Evolutionary conservation across 441 rosid species (phyloP).

Genomic region (Macaranga tanarius): DNA sequence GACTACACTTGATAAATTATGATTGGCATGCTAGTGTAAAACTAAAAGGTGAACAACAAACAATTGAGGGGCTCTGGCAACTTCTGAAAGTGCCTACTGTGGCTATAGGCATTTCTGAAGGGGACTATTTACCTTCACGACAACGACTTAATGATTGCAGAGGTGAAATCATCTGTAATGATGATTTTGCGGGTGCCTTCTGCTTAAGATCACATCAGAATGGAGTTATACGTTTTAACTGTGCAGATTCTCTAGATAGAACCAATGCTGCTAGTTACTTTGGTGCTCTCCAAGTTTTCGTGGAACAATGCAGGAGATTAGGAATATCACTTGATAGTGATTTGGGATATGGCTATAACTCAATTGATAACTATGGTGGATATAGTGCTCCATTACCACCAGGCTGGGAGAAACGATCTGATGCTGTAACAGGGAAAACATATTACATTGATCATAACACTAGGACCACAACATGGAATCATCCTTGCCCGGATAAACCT

Average conservation of each 20-base stretch:
- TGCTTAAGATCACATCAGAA: constrained; percentile 95
- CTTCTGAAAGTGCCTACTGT: constrained; percentile 71
- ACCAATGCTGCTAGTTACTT: constrained; percentile 98
- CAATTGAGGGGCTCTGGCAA: constrained; percentile 91
- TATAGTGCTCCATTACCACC: constrained; percentile 92
- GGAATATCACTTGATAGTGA: constrained; percentile 91
- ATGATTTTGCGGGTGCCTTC: constrained; percentile 79
- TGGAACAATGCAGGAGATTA: constrained; percentile 89
- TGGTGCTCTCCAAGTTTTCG: constrained; percentile 92
- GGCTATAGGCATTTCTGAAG: constrained; percentile 81
- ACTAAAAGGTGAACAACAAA: constrained; percentile 81
- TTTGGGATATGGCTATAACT: constrained; percentile 54
- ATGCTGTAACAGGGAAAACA: constrained; percentile 85
- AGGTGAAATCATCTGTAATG: constrained; percentile 78
- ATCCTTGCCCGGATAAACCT: constrained; percentile 96
- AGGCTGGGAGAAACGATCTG: constrained; percentile 95
- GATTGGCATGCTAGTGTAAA: constrained; percentile 93
- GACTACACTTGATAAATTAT: constrained; percentile 69
- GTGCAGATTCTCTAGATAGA: constrained; percentile 97
- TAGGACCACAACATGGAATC: constrained; percentile 88
- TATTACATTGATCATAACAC: constrained; percentile 95
- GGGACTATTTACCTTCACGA: constrained; percentile 80
- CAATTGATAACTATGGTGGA: constrained; percentile 57
- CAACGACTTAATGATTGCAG: constrained; percentile 81
- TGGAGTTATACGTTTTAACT: constrained; percentile 92